Percentiles rank a stretch among this genome's conserved stretches.
Evolutionary conservation across 2,329 filamentous ascomycete genomes (phyloP).

Genomic region (Ceratocystiopsis sp.): DNA sequence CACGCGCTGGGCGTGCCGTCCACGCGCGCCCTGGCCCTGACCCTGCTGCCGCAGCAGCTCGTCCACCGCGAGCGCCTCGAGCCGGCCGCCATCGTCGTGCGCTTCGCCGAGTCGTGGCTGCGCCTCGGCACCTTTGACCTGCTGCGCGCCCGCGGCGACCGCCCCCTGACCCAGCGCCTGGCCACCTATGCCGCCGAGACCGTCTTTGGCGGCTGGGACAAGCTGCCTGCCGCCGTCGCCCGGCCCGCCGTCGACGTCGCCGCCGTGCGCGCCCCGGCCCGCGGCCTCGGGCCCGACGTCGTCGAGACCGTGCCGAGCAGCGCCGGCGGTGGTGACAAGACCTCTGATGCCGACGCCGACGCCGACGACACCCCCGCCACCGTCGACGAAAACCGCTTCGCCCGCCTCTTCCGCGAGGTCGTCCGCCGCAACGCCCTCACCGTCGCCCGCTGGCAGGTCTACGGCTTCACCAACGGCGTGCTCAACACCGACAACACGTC

Average conservation of each 20-base stretch:
- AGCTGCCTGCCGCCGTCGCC: conserved; percentile 46
- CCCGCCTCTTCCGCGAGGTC: conserved; percentile 74
- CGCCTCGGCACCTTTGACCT: conserved; percentile 93
- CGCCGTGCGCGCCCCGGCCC: conserved; percentile 10
- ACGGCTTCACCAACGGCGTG: conserved; percentile 98
- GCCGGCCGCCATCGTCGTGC: conserved; percentile 79
- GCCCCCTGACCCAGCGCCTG: conserved; percentile 53
- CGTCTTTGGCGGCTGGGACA: conserved; percentile 75
- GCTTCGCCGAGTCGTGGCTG: conserved; percentile 85
- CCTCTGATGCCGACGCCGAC: no score
- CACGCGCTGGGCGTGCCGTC: conserved; percentile 73
- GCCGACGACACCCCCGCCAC: conserved; percentile 25
- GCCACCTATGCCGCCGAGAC: conserved; percentile 76
- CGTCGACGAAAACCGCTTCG: conserved; percentile 68
- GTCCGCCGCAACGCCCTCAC: conserved; percentile 70
- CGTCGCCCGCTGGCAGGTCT: conserved; percentile 90
- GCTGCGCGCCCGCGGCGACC: conserved; percentile 65
- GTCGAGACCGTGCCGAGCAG: neutral
- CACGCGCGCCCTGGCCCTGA: conserved; percentile 73
- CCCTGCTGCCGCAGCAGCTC: conserved; percentile 51
- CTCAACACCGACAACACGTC: conserved; percentile 97
- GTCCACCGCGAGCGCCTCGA: conserved; percentile 69
- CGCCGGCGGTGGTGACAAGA: no score
- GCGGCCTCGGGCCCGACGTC: conserved; percentile 7
- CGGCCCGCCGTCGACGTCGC: conserved; percentile 13